phyloP scores from a whole-genome alignment of 768 basidiomycete genomes.

The Trametes meyenii region DNA sequence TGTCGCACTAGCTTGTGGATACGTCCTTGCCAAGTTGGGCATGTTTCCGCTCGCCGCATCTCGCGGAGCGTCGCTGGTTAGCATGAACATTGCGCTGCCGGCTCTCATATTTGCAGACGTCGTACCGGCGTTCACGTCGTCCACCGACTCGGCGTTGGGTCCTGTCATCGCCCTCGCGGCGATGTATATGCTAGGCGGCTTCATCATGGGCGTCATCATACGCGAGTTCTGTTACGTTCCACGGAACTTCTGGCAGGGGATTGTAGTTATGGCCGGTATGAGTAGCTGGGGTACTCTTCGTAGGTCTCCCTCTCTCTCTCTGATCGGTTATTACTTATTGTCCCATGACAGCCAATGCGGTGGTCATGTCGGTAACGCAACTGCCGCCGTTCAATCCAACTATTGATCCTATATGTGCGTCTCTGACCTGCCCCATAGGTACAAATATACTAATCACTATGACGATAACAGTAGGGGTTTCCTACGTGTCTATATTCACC shows the following conservation, averaged over 20 bases:
- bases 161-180: conserved; percentile 46
- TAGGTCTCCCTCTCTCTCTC: conserved; percentile 22
- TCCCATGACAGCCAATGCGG: conserved; percentile 43
- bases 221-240: conserved; percentile 52
- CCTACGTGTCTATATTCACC: conserved; percentile 46
- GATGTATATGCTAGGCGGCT: conserved; percentile 40
- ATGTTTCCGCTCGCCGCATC: conserved; percentile 43
- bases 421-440: not conserved
- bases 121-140: conserved; percentile 47
- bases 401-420: conserved; percentile 43
- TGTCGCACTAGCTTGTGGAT: conserved; percentile 41
- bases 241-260: conserved; percentile 50
- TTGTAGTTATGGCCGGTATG: conserved; percentile 42
- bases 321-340: not conserved
- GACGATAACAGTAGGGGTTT: conserved; percentile 30
- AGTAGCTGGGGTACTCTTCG: conserved; percentile 55
- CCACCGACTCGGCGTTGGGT: conserved; percentile 49
- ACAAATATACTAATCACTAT: not conserved
- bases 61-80: conserved; percentile 43
- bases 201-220: conserved; percentile 42
- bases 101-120: conserved; percentile 51
- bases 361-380: conserved; percentile 46
- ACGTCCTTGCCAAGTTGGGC: conserved; percentile 39
- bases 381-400: conserved; percentile 44
- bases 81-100: conserved; percentile 50